These are phyloP conservation scores for Chimonanthus praecox DNA, from an alignment of 164 flowering plant genomes.

Conservation along the genomic window DNA sequence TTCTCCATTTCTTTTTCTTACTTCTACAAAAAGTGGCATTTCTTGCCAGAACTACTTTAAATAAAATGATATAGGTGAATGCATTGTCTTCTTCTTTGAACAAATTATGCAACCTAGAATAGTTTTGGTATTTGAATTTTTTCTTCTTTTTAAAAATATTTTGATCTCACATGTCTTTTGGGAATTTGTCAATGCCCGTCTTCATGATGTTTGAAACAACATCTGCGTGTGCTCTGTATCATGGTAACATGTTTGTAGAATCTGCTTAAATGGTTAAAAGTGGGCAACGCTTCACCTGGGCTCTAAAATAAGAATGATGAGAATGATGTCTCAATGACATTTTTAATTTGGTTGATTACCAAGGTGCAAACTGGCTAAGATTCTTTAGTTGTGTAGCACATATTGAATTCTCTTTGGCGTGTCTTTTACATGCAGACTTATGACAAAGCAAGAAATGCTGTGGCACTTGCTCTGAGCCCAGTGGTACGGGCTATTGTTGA, in stretches of 20 bases:
- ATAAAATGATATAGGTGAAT: neutral
- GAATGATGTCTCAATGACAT: too few species aligned
- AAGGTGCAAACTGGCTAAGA: neutral
- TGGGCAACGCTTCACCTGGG: too few species aligned
- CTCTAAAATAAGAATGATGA: too few species aligned
- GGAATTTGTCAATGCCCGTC: neutral
- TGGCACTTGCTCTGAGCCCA: conserved; percentile 96
- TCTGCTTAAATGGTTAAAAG: too few species aligned
- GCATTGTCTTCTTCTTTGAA: neutral
- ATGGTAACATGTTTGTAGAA: too few species aligned
- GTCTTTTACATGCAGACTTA: conserved; percentile 50
- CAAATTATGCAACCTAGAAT: neutral
- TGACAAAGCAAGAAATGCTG: conserved; percentile 93
- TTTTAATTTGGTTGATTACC: too few species aligned
- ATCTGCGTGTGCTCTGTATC: too few species aligned
- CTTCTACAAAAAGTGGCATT: neutral
- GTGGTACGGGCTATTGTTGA: conserved; percentile 89
- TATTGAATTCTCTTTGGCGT: conserved; percentile 2
- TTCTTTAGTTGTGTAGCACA: conserved; percentile 1
- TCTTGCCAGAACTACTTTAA: neutral
- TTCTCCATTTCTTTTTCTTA: neutral
- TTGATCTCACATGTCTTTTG: neutral
- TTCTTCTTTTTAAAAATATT: neutral
- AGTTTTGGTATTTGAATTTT: neutral
- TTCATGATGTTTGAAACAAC: too few species aligned